Evolutionary conservation across 2,329 filamentous ascomycete genomes (phyloP).

Genomic region (Colletotrichum horii): DNA sequence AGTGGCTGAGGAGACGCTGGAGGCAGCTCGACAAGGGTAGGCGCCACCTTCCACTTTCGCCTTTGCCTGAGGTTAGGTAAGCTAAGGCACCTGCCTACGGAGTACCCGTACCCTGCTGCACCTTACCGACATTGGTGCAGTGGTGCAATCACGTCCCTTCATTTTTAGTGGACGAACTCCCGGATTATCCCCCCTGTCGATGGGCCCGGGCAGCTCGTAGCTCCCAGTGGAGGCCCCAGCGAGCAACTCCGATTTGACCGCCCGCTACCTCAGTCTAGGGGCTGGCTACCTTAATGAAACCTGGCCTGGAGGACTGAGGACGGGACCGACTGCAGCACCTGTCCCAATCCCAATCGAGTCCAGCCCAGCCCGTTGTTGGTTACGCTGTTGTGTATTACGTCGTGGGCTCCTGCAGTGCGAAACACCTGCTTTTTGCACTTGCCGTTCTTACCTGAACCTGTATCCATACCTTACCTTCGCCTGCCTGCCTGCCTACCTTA

Average conservation of each 20-base stretch:
- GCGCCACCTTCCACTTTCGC: not conserved
- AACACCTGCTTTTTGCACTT: conserved; percentile 23
- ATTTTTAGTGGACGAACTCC: conserved; percentile 2
- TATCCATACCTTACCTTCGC: not conserved
- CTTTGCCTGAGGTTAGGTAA: not conserved
- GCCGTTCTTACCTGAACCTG: not conserved
- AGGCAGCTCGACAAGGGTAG: not conserved
- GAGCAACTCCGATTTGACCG: conserved; percentile 15
- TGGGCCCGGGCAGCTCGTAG: not conserved
- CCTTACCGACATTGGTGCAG: not conserved
- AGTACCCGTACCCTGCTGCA: not conserved
- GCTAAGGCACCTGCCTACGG: not conserved
- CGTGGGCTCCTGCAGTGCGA: conserved; percentile 18
- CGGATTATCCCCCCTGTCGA: conserved; percentile 15
- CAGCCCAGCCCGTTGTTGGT: conserved; percentile 7
- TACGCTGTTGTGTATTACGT: conserved; percentile 19
- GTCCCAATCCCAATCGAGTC: conserved; percentile 15
- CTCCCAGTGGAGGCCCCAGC: conserved; percentile 9
- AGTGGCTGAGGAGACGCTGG: not conserved
- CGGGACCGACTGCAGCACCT: conserved; percentile 2
- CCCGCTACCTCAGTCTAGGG: conserved; percentile 3
- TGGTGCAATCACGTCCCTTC: not conserved
- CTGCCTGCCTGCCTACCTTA: conserved; percentile 3
- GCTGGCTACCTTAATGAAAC: conserved; percentile 19
- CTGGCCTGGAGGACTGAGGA: conserved; percentile 18